Base-by-base conservation (phyloP, 306 rosid species). In the Medicago lupulina region DNA sequence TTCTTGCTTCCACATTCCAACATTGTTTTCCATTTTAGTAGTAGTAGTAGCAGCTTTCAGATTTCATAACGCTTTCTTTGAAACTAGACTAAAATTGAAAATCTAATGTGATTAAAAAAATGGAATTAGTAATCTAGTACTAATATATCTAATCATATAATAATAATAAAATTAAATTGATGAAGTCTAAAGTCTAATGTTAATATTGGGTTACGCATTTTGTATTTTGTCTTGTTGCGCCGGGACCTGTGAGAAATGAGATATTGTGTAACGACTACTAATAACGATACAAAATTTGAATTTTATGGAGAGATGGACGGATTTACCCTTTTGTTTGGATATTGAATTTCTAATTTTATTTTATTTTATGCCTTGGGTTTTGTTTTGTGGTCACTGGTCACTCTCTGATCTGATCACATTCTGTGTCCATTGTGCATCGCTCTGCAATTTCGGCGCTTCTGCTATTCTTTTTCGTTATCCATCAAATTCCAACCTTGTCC, bases 271-370 rank as follows among this genome's bases (percentile, higher is more conserved):
- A 44, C 67, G 81, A 72, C 85, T 61, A 61, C 85, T 61, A 61
- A 16, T 61, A 77, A 82, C 79, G 76, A 82, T 76, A 70, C 78
- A 47, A 82, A 82, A 68, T 83, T 83, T 83, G 80, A 83, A 78
- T 78, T 78, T 2, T 59, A 8, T 10, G 39, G 79, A 47, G 0
- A 49, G 50, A 21, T 59, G 38, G 88, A 85, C 88, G 15, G 64
- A 67, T 75, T 79, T 79, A 15, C 84, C 88, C 85, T 69, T 77
- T 70, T 19, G 60, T 28, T 28, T 28, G 31, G 46, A 11, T 39
- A 16, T 2, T 31, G 51, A 17, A 0, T 28, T 28, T 28, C 8
- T 17, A 8, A 1, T 68, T 23, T 23, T 23, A 70, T 44, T 67
- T 21, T 54, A 77, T 83, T 49, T 57, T 57, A 55, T 9, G n/a